phyloP scores from a whole-genome alignment of 2,329 filamentous ascomycete species.

The Phaeosphaeriaceae sp. region DNA sequence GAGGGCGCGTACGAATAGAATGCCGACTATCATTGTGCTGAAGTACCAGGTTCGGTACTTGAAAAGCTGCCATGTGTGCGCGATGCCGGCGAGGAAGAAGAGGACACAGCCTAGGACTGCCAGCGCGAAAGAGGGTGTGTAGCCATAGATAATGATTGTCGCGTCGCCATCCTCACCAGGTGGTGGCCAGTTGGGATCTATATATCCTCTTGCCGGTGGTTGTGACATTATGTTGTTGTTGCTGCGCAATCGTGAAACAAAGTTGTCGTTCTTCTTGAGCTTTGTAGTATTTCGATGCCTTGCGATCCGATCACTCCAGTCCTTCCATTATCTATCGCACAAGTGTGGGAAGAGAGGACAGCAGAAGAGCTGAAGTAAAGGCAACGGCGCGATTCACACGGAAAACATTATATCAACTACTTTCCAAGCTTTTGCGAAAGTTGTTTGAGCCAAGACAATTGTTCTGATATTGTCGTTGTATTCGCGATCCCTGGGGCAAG shows the following conservation, averaged over 20 bases:
- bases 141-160: slow-evolving; percentile 45
- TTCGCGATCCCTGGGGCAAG: background rate
- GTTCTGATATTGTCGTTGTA: background rate
- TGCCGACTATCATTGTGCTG: slow-evolving; percentile 55
- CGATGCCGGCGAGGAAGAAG: slow-evolving; percentile 50
- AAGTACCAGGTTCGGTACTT: slow-evolving; percentile 53
- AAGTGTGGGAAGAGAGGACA: background rate
- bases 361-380: background rate
- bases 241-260: background rate
- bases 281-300: background rate
- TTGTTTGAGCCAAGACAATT: background rate
- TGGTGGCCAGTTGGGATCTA: slow-evolving; percentile 63
- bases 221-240: background rate
- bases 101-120: slow-evolving; percentile 54
- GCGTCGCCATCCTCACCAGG: slow-evolving; percentile 57
- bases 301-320: background rate
- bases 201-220: slow-evolving; percentile 46
- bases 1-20: slow-evolving; percentile 35
- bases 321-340: background rate
- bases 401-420: background rate
- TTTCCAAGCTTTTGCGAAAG: background rate
- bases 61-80: slow-evolving; percentile 52
- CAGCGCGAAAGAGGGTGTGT: slow-evolving; percentile 50
- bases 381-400: background rate
- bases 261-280: background rate